Evolutionary conservation across 768 basidiomycete species (phyloP).

Genomic region (Pisolithus orientalis): DNA sequence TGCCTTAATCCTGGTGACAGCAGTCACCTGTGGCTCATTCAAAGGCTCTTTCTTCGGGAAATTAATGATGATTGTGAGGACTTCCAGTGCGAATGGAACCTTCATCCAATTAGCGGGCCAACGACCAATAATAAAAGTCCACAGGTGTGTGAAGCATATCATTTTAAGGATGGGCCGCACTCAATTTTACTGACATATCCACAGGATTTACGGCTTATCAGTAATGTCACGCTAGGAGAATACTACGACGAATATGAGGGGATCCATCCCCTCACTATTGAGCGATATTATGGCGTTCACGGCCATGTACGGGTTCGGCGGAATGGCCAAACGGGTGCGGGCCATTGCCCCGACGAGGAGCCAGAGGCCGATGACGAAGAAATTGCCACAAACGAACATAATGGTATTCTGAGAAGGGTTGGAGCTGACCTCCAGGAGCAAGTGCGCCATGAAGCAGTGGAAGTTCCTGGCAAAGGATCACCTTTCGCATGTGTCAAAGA

Average conservation of each 20-base stretch:
- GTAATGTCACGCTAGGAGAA: slow-evolving; percentile 2
- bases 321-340: slow-evolving; percentile 7
- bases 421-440: not conserved
- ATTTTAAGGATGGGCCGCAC: not conserved
- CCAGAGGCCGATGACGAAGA: slow-evolving; percentile 4
- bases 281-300: slow-evolving; percentile 10
- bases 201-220: slow-evolving; percentile 10
- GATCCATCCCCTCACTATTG: slow-evolving; percentile 13
- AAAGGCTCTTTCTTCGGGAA: slow-evolving; percentile 31
- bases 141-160: slow-evolving; percentile 4
- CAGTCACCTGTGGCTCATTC: slow-evolving; percentile 39
- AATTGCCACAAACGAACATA: not conserved
- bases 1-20: slow-evolving; percentile 25
- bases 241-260: slow-evolving; percentile 9
- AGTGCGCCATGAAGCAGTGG: not conserved
- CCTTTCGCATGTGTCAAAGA: slow-evolving; percentile 6
- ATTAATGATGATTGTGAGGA: slow-evolving; percentile 32
- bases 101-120: slow-evolving; percentile 28
- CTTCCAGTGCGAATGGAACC: slow-evolving; percentile 36
- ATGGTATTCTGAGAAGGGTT: not conserved
- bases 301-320: not conserved
- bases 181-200: not conserved
- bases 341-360: slow-evolving; percentile 4
- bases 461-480: slow-evolving; percentile 1
- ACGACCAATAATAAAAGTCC: slow-evolving; percentile 18